Percentiles rank a stretch among this genome's conserved stretches.
Evolutionary conservation across 2,329 filamentous ascomycete species (phyloP).

Genomic region (Beauveria sp.): DNA sequence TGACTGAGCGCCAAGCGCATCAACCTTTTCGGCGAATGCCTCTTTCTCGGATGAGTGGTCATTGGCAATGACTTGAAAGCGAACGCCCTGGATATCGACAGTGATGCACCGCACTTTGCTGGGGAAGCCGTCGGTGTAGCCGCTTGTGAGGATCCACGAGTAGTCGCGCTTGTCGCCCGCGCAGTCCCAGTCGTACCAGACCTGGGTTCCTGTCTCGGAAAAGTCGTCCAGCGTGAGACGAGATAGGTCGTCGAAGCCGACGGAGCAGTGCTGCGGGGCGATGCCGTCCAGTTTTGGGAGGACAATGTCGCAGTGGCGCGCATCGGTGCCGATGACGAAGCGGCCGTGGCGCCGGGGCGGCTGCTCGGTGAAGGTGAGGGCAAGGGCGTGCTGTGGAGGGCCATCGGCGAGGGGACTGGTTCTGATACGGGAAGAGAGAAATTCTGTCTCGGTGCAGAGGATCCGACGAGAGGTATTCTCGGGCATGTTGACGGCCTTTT

Average conservation of each 20-base stretch:
- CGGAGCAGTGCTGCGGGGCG: constrained; percentile 28
- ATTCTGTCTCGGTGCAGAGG: constrained; percentile 17
- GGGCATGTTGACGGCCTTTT: constrained; percentile 24
- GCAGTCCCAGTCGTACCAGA: constrained; percentile 35
- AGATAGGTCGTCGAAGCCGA: constrained; percentile 31
- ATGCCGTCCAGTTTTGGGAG: constrained; percentile 28
- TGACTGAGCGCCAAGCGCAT: constrained; percentile 25
- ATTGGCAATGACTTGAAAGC: constrained; percentile 32
- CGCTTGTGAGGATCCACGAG: constrained; percentile 29
- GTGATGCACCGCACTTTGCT: constrained; percentile 26
- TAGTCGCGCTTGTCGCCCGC: constrained; percentile 28
- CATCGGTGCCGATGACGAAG: constrained; percentile 32
- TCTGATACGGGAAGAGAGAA: constrained; percentile 23
- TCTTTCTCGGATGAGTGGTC: constrained; percentile 26
- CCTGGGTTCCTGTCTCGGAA: constrained; percentile 30
- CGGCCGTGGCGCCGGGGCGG: constrained; percentile 26
- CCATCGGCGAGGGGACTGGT: constrained; percentile 15
- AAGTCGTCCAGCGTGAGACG: constrained; percentile 32
- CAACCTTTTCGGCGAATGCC: constrained; percentile 26
- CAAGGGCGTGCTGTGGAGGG: constrained; percentile 23
- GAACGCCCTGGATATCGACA: constrained; percentile 31
- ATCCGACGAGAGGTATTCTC: constrained; percentile 25
- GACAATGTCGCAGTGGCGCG: constrained; percentile 28
- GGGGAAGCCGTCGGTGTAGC: constrained; percentile 27
- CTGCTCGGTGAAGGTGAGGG: constrained; percentile 26